phyloP scores from a whole-genome alignment of 495 filamentous ascomycete species.

The Xylaria venustula region DNA sequence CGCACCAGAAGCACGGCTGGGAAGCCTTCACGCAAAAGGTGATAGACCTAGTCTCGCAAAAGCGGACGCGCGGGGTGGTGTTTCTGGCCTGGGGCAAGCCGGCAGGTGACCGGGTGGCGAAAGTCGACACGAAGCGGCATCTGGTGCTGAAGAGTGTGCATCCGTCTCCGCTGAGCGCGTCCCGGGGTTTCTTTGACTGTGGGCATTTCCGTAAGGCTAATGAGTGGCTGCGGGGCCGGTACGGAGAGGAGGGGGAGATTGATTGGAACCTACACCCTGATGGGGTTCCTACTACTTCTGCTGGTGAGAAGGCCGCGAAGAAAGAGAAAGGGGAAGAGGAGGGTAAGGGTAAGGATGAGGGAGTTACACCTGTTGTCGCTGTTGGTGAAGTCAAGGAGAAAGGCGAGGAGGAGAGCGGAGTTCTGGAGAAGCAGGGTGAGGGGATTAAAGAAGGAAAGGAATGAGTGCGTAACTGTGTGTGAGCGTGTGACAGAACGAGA shows the following conservation, averaged over 20 bases:
- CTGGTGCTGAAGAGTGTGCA: conserved; percentile 81
- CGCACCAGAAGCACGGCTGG: conserved; percentile 82
- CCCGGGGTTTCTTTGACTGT: conserved; percentile 78
- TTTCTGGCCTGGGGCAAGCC: conserved; percentile 91
- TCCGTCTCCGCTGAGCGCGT: conserved; percentile 85
- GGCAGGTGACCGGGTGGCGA: conserved; percentile 69
- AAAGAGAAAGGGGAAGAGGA: conserved; percentile 17
- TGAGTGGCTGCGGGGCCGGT: conserved; percentile 76
- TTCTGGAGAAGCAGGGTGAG: conserved; percentile 25
- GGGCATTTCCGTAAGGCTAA: conserved; percentile 88
- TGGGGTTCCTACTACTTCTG: neutral
- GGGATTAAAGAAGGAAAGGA: conserved; percentile 3
- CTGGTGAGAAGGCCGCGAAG: conserved; percentile 8
- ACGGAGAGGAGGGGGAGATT: conserved; percentile 76
- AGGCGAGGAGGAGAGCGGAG: conserved; percentile 18
- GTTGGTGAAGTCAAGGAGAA: conserved; percentile 17
- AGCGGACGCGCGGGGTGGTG: conserved; percentile 75
- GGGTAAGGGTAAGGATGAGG: conserved; percentile 9
- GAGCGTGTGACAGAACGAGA: neutral
- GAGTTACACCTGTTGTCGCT: conserved; percentile 11
- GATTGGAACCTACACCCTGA: conserved; percentile 74
- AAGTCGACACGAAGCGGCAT: conserved; percentile 69
- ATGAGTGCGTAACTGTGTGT: neutral
- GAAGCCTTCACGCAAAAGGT: conserved; percentile 87
- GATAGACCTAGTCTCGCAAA: conserved; percentile 79